Base-by-base conservation (phyloP, 768 basidiomycete species). In the Sporobolomyces phaffii region DNA sequence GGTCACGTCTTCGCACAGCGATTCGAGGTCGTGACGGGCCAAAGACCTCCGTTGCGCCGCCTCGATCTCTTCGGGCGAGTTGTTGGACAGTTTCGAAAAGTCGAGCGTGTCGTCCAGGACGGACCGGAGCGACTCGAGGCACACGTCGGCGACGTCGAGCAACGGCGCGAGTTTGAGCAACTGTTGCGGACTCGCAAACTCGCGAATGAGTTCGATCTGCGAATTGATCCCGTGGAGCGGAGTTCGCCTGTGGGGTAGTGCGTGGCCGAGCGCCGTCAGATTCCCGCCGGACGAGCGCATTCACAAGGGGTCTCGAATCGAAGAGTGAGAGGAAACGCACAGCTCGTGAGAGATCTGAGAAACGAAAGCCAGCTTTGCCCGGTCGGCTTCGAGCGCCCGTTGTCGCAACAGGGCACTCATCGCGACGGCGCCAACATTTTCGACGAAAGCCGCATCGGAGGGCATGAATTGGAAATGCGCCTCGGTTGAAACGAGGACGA, bases 201-300 rank as follows among this genome's bases (percentile, higher is more conserved):
- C 69, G 18, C 69, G 62, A 11, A 69, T 69, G 33, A 69, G 53
- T 48, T 69, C 68, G 44, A 69, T 28, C 56, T 69, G 68, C 53
- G 68, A 69, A 36, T 61, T 65, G 60, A 61, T 47, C 0, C 60
- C 59, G 44, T 69, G 68, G 11, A 60, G 31, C 0, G 68, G 68
- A 6, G 63, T 69, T 1, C 66, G 61, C n/a, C n/a, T n/a, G n/a
- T n/a, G n/a, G n/a, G n/a, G n/a, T n/a, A n/a, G n/a, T n/a, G n/a
- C n/a, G n/a, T n/a, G n/a, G n/a, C n/a, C n/a, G n/a, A n/a, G n/a
- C n/a, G n/a, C n/a, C n/a, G n/a, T n/a, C n/a, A n/a, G n/a, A n/a
- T n/a, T n/a, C n/a, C n/a, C n/a, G n/a, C n/a, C n/a, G n/a, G n/a
- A n/a, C n/a, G n/a, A n/a, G n/a, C n/a, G n/a, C n/a, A n/a, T n/a